Base-by-base conservation (phyloP, 1,139 yeast genomes). In the Spencermartinsiella ligniputridi region DNA sequence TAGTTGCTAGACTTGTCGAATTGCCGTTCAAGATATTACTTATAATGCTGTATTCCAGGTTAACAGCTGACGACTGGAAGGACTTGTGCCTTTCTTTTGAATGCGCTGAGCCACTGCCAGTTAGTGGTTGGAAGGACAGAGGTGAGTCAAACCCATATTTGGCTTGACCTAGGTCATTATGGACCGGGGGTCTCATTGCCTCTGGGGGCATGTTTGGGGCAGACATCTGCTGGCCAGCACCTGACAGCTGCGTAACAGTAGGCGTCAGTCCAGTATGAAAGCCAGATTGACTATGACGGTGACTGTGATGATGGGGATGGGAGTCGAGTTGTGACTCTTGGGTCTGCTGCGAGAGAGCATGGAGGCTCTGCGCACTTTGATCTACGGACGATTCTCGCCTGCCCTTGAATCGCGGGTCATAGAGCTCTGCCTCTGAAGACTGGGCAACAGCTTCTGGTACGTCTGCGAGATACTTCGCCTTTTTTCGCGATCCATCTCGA, bases 401-500 rank as follows among this genome's bases (percentile, higher is more conserved):
- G 5, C 8, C 32, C 15, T 27, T 27, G 32, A 27, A 27, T 6
- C 32, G 12, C 5, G 32, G 32, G n/a, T 27, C 32, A n/a, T 27
- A 27, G 5, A 27, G 15, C 15, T 27, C 32, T n/a, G 32, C 32
- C n/a, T 27, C 32, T 11, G 32, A 19, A 11, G 52, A 42, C 27
- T 36, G 39, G 12, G 56, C 52, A 13, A 49, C 40, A 15, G 42
- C 44, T 21, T 52, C 57, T 2, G 56, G 50, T 11, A 52, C 61
- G 30, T 63, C 70, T 17, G 55, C 72, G 42, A 90, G 65, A 55
- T 90, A 90, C 61, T 90, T 90, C 29, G 37, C 87, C 54, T 78
- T 72, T 66, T 90, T 90, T 41, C 97, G 69, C 1, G 94, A 94
- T 3, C 96, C 96, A 68, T 90, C 97, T 40, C 80, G 79, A 66